These are phyloP conservation scores for Globisporangium cederbergense DNA, from an alignment of 352 stramenopile species.

Conservation along the genomic window DNA sequence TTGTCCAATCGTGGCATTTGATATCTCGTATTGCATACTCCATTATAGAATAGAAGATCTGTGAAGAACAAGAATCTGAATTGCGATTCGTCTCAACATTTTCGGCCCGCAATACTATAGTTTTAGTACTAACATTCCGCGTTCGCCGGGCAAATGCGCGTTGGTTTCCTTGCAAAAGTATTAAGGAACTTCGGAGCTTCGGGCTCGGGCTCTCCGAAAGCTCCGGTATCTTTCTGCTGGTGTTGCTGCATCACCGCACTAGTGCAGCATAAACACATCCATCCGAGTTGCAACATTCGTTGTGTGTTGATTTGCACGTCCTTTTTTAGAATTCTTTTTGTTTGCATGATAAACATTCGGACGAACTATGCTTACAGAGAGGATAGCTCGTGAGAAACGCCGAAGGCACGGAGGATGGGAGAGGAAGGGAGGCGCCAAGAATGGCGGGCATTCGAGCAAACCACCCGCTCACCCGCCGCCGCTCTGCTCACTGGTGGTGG, in stretches of 20 bases:
- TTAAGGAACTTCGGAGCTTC: too few relatives aligned
- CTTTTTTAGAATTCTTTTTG: background rate
- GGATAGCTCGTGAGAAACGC: constrained; percentile 3
- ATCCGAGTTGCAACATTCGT: background rate
- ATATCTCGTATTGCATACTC: background rate
- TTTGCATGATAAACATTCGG: background rate
- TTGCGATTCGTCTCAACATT: background rate
- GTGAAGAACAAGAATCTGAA: background rate
- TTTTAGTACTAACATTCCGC: too few relatives aligned
- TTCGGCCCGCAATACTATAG: too few relatives aligned
- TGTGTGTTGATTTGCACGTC: background rate
- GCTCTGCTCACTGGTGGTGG: constrained; percentile 1
- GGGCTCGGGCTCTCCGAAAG: too few relatives aligned
- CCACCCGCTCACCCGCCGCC: background rate
- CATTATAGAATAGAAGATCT: background rate
- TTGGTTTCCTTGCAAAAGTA: too few relatives aligned
- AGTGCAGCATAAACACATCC: background rate
- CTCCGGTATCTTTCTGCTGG: too few relatives aligned
- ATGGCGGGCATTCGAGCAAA: constrained; percentile 5
- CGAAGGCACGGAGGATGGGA: background rate
- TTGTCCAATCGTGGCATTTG: background rate
- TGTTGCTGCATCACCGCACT: too few relatives aligned
- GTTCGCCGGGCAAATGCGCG: too few relatives aligned
- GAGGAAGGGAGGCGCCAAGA: constrained; percentile 1
- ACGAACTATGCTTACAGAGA: background rate